phyloP scores from a whole-genome alignment of 768 basidiomycete genomes.

The Pleurotus cornucopiae region DNA sequence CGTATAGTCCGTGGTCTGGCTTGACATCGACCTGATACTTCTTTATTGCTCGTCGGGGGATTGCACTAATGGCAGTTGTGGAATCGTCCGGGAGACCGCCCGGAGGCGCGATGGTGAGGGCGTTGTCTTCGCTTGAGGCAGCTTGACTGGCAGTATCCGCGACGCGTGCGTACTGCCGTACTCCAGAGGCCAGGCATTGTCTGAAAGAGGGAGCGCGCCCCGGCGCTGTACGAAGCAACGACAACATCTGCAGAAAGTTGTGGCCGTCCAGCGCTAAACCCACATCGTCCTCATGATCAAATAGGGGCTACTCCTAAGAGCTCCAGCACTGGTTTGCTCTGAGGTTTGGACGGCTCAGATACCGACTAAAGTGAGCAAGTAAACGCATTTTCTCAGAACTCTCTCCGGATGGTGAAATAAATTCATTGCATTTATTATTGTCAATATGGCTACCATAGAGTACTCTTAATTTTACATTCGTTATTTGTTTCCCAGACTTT shows the following conservation, averaged over 20 bases:
- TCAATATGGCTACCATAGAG: no score
- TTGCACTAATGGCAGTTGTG: constrained; percentile 9
- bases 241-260: constrained; percentile 9
- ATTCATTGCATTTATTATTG: no score
- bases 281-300: background rate
- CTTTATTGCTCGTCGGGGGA: background rate
- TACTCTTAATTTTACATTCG: no score
- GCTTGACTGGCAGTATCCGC: background rate
- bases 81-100: background rate
- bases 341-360: no score
- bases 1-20: constrained; percentile 72
- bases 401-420: no score
- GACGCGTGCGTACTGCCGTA: constrained; percentile 3
- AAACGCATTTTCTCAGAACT: no score
- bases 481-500: background rate
- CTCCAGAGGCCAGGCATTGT: constrained; percentile 2
- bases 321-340: no score
- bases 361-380: no score
- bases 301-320: background rate
- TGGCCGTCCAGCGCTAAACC: background rate
- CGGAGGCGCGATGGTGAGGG: background rate
- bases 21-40: constrained; percentile 29
- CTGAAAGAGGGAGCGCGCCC: constrained; percentile 1
- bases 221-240: constrained; percentile 5
- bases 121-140: background rate